Base-by-base conservation (phyloP, 345 rosid genomes). In the Corchorus olitorius region DNA sequence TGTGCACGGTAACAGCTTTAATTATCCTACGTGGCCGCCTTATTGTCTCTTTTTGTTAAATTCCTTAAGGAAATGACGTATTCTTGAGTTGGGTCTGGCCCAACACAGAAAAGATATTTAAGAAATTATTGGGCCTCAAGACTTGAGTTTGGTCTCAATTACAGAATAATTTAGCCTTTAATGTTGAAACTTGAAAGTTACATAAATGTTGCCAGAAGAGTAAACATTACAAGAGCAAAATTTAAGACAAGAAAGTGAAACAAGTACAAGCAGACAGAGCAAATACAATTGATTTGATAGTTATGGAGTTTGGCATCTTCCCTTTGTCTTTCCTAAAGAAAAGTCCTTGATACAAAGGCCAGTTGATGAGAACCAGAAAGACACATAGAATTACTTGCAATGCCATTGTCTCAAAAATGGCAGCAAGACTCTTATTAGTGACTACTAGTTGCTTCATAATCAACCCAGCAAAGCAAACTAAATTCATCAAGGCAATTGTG, bases 321-420 rank as follows among this genome's bases (percentile, higher is more conserved):
- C 98, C 98, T 65, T 76, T 83, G 50, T 94, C 94, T 73, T 73
- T 84, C 84, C 97, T 84, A 5, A 89, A 3, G 76, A 90, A 59
- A 77, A 90, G 84, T 1, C 85, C 94, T 71, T 88, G 79, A 50
- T 91, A 91, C 67, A 91, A 46, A 46, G 97, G 97, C 86, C 85
- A 78, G 72, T 89, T 92, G 78, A 91, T 73, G 43, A 83, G 35
- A 39, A 92, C 83, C 78, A 91, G 66, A 65, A 76, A 27, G 41
- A 76, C 91, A 82, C 91, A 85, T 10, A 92, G 83, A 39, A 86
- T 60, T 70, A 79, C 65, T 62, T 92, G 94, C 81, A 88, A 39
- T 10, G 72, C 58, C 91, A 86, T 82, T 39, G 78, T 75, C 59
- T 85, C 80, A 13, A 43, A 55, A 22, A 46, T 33, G 20, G 61